Evolutionary conservation across 441 rosid genomes (phyloP).

Genomic region (Macaranga tanarius): DNA sequence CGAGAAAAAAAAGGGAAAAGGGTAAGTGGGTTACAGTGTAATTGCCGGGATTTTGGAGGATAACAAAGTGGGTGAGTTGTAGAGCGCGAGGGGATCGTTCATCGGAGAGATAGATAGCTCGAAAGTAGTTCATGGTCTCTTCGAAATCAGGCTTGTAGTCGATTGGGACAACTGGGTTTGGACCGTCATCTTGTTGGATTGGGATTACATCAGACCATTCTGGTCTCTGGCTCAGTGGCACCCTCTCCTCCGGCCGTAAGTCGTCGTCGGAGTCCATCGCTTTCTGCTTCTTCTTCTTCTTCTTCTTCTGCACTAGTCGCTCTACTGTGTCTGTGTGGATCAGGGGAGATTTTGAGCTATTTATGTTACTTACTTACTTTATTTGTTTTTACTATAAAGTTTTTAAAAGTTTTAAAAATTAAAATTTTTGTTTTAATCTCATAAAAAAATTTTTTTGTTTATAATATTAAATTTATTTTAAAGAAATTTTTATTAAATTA

Average conservation of each 20-base stretch:
- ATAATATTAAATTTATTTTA: no score
- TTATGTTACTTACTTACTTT: no score
- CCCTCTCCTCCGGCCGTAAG: slow-evolving; percentile 12
- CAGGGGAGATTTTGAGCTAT: neutral
- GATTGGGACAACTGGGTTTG: slow-evolving; percentile 80
- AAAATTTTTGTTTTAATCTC: no score
- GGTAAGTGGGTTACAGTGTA: slow-evolving; percentile 61
- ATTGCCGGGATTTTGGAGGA: slow-evolving; percentile 72
- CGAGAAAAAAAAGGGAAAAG: neutral
- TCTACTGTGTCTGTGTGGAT: neutral
- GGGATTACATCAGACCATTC: slow-evolving; percentile 88
- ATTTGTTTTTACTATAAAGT: no score
- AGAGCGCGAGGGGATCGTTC: slow-evolving; percentile 89
- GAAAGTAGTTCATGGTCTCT: slow-evolving; percentile 91
- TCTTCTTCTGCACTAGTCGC: neutral
- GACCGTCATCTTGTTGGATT: slow-evolving; percentile 81
- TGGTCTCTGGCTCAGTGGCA: slow-evolving; percentile 51
- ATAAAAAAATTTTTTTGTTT: no score
- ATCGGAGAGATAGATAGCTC: slow-evolving; percentile 64
- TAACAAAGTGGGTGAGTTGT: slow-evolving; percentile 56
- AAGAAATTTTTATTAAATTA: no score
- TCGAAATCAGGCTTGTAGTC: slow-evolving; percentile 77
- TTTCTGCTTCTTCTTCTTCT: no score
- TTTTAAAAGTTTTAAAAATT: no score
- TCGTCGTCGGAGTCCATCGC: slow-evolving; percentile 41